phyloP scores from a whole-genome alignment of 352 stramenopile genomes.

The Discostella stelligera region DNA sequence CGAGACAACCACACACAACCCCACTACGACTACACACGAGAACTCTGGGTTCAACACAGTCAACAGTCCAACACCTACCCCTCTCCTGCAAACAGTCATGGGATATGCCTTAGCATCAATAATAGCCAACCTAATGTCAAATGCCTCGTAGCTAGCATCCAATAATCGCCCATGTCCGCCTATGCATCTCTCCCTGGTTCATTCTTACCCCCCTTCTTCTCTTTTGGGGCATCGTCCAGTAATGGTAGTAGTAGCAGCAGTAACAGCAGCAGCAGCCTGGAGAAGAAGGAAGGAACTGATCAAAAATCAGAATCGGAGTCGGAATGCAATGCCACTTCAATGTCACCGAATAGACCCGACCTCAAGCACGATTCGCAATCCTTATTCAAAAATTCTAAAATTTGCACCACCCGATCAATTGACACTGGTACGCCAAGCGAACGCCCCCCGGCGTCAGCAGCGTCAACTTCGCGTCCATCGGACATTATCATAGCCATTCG shows the following conservation, averaged over 20 bases:
- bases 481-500: conserved; percentile 62
- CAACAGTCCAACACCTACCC: too few species aligned
- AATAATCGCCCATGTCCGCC: conserved; percentile 72
- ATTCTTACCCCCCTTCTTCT: conserved; percentile 42
- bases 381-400: not conserved
- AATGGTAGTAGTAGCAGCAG: not conserved
- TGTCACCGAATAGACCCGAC: not conserved
- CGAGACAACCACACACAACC: too few species aligned
- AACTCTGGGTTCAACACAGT: too few species aligned
- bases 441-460: not conserved
- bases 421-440: not conserved
- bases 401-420: not conserved
- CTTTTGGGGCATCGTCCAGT: conserved; percentile 23
- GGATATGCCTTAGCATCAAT: too few species aligned
- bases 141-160: too few species aligned
- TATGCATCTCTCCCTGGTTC: conserved; percentile 68
- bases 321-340: conserved; percentile 2
- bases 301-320: not conserved
- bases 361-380: not conserved
- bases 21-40: too few species aligned
- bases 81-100: too few species aligned
- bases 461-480: conserved; percentile 23
- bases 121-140: too few species aligned
- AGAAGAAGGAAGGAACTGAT: not conserved
- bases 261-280: not conserved